phyloP scores from a whole-genome alignment of 306 rosid species.

The Trifolium pratense region DNA sequence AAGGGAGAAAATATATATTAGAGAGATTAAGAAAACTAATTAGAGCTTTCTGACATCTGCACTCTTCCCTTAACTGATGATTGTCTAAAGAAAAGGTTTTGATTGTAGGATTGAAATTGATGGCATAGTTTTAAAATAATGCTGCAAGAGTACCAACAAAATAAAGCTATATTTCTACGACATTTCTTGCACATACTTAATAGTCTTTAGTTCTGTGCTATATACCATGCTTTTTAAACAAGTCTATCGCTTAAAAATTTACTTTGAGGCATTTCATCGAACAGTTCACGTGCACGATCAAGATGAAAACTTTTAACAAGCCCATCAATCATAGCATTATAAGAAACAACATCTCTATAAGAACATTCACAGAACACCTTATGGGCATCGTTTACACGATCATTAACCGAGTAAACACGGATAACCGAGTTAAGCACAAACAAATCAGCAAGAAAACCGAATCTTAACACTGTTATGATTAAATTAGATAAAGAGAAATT shows the following conservation, averaged over 20 bases:
- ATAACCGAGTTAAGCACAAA: too few species aligned
- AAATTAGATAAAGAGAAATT: too few species aligned
- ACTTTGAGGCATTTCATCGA: slow-evolving; percentile 60
- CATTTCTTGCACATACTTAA: slow-evolving; percentile 30
- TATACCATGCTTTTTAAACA: slow-evolving; percentile 36
- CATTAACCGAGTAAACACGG: too few species aligned
- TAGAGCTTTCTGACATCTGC: slow-evolving; percentile 4
- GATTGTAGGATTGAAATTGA: background rate
- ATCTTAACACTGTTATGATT: too few species aligned
- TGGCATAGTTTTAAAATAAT: slow-evolving; percentile 9
- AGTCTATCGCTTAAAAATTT: slow-evolving; percentile 5
- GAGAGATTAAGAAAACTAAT: slow-evolving; percentile 18
- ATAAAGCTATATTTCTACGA: slow-evolving; percentile 6
- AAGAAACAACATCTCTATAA: slow-evolving; percentile 57
- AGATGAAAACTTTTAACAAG: slow-evolving; percentile 55
- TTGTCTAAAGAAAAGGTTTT: slow-evolving; percentile 19
- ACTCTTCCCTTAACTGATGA: slow-evolving; percentile 5
- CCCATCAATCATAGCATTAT: slow-evolving; percentile 65
- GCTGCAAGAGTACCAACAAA: background rate
- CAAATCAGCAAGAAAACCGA: too few species aligned
- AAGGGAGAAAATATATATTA: background rate
- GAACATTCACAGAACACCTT: too few species aligned
- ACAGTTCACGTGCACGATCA: slow-evolving; percentile 51
- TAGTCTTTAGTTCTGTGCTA: slow-evolving; percentile 15
- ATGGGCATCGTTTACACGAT: too few species aligned